Evolutionary conservation across 192 early-diverging fungal genomes (phyloP).

Genomic region (Geranomyces variabilis): DNA sequence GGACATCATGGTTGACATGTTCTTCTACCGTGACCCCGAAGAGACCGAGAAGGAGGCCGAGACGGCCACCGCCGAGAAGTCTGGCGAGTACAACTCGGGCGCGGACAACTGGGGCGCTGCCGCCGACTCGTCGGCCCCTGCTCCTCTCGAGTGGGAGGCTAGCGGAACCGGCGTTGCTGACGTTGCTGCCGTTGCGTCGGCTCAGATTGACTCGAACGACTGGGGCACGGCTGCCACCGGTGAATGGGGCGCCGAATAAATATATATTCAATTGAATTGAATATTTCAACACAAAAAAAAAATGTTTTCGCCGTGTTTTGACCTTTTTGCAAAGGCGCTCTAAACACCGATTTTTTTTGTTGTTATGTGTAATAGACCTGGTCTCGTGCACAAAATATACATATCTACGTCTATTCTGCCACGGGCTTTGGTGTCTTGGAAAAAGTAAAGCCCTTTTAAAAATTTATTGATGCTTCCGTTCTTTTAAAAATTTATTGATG

Average conservation of each 20-base stretch:
- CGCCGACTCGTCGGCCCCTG: conserved; percentile 37
- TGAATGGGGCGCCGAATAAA: conserved; percentile 36
- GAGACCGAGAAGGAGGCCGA: conserved; percentile 87
- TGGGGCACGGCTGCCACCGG: conserved; percentile 67
- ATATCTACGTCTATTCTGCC: too few relatives aligned
- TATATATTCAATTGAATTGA: too few relatives aligned
- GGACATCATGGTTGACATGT: conserved; percentile 99
- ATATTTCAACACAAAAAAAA: too few relatives aligned
- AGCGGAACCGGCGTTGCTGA: conserved; percentile 37
- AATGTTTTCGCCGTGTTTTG: too few relatives aligned
- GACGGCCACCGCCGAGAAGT: conserved; percentile 61
- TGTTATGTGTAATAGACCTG: too few relatives aligned
- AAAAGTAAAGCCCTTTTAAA: too few relatives aligned
- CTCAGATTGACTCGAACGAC: conserved; percentile 41
- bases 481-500: too few relatives aligned
- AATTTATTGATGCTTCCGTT: too few relatives aligned
- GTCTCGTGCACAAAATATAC: too few relatives aligned
- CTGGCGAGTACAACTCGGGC: conserved; percentile 19
- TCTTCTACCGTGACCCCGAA: conserved; percentile 99
- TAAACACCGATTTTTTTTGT: too few relatives aligned
- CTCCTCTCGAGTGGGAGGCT: conserved; percentile 34
- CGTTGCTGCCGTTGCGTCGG: conserved; percentile 41
- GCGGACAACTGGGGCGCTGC: conserved; percentile 28
- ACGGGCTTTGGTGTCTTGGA: too few relatives aligned
- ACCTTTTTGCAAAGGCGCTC: too few relatives aligned